Evolutionary conservation across 192 early-diverging fungal genomes (phyloP).

Genomic region (Haplosporangium gracile): DNA sequence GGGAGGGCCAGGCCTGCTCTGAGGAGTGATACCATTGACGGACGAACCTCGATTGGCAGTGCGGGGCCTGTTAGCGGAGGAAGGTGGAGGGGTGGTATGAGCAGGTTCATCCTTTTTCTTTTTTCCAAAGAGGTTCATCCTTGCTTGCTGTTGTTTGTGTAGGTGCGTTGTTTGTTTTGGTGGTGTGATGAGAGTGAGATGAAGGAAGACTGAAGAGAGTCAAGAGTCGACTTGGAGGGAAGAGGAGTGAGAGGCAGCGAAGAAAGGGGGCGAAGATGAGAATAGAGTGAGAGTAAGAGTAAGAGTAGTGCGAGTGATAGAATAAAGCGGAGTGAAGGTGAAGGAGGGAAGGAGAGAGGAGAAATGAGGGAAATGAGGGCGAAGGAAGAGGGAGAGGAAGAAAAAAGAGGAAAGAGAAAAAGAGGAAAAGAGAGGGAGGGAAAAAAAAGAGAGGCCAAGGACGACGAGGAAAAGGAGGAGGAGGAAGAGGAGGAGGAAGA

Average conservation of each 20-base stretch:
- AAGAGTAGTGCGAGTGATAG: not conserved
- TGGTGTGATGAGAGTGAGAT: not conserved
- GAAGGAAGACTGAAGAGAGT: slow-evolving; percentile 1
- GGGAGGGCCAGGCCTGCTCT: slow-evolving; percentile 10
- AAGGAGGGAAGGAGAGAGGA: not conserved
- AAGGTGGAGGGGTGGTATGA: slow-evolving; percentile 6
- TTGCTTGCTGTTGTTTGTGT: not conserved
- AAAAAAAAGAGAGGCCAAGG: not conserved
- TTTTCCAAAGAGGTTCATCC: slow-evolving; percentile 36
- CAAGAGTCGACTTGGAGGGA: slow-evolving; percentile 1
- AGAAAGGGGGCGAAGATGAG: not conserved
- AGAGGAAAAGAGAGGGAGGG: not conserved
- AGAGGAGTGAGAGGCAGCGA: not conserved
- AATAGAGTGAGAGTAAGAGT: not conserved
- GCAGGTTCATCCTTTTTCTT: slow-evolving; percentile 30
- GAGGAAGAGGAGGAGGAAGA: not conserved
- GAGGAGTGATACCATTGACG: slow-evolving; percentile 14
- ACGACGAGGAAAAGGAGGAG: not conserved
- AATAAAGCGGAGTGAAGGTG: not conserved
- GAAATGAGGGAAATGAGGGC: not conserved
- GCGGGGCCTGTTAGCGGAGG: slow-evolving; percentile 9
- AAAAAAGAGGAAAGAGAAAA: not conserved
- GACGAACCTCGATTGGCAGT: slow-evolving; percentile 28
- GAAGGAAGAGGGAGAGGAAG: not conserved
- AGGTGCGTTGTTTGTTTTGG: not conserved